Percentiles rank a stretch among this genome's conserved stretches.
Conservation (phyloP, 768 basidiomycete genomes). For the Leccinum rimulosum region DNA sequence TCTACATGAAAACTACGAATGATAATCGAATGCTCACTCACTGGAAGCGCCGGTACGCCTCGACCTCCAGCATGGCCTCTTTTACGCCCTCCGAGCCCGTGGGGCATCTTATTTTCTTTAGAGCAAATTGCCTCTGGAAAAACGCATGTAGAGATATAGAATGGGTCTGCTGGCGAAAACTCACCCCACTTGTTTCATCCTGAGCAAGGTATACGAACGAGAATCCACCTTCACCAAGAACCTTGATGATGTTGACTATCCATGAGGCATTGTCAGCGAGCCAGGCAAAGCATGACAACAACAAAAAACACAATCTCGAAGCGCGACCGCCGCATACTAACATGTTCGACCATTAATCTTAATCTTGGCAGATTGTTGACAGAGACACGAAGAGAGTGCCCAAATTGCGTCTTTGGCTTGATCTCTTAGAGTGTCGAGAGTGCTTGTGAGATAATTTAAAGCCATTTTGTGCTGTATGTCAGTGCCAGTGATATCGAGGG, state of each 20-base stretch:
- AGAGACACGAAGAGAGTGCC: conserved; percentile 78
- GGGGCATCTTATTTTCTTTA: conserved; percentile 96
- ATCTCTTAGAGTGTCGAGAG: conserved; percentile 61
- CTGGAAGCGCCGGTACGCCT: conserved; percentile 95
- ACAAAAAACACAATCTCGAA: conserved; percentile 1
- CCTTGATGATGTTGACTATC: conserved; percentile 82
- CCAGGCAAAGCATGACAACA: neutral
- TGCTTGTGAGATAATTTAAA: conserved; percentile 34
- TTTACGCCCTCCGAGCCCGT: conserved; percentile 85
- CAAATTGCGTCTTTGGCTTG: conserved; percentile 80
- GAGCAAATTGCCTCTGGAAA: conserved; percentile 79
- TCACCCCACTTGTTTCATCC: conserved; percentile 80
- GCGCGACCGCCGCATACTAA: conserved; percentile 40
- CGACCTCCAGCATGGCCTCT: conserved; percentile 85
- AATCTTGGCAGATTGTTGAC: conserved; percentile 77
- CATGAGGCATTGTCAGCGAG: conserved; percentile 2
- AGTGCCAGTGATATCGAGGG: neutral
- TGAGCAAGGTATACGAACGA: conserved; percentile 88
- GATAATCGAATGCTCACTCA: conserved; percentile 37
- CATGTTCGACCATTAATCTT: conserved; percentile 97
- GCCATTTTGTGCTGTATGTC: conserved; percentile 23
- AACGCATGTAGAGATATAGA: neutral
- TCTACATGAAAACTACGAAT: neutral
- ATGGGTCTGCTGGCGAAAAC: conserved; percentile 24
- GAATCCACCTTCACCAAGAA: conserved; percentile 96